Evolutionary conservation across 1,284 basidiomycete species (phyloP).

Genomic region (Xerocomus amazonicus): DNA sequence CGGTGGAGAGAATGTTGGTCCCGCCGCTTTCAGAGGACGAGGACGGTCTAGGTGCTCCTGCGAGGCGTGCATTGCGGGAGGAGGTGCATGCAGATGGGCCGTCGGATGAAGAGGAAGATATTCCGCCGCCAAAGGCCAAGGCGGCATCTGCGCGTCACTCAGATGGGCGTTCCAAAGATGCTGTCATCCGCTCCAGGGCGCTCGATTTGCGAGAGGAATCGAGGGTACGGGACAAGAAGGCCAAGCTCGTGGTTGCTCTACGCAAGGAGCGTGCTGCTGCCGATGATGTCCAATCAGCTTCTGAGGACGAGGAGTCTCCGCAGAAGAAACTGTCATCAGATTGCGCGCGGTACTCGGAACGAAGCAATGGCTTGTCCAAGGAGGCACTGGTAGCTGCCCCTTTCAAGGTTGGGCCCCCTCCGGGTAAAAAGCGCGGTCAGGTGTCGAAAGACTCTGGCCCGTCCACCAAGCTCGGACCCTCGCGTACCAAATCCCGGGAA

Average conservation of each 20-base stretch:
- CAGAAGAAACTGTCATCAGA: conserved; percentile 1
- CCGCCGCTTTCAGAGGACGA: conserved; percentile 14
- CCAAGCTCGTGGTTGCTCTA: not conserved
- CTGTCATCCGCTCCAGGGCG: not conserved
- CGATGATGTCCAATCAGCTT: not conserved
- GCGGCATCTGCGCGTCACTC: not conserved
- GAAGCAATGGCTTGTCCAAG: not conserved
- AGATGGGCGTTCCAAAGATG: not conserved
- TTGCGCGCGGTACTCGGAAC: not conserved
- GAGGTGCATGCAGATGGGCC: not conserved
- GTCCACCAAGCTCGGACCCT: not conserved
- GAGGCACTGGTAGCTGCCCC: not conserved
- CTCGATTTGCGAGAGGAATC: not conserved
- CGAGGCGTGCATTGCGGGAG: not conserved
- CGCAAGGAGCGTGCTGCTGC: not conserved
- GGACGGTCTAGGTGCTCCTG: not conserved
- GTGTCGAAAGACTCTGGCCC: not conserved
- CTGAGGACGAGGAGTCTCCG: conserved; percentile 1
- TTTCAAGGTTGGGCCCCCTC: conserved; percentile 29
- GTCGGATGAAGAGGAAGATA: conserved; percentile 4
- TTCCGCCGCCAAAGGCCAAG: conserved; percentile 2
- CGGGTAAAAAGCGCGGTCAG: conserved; percentile 18
- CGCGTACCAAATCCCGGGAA: conserved; percentile 1
- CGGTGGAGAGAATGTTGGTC: conserved; percentile 7
- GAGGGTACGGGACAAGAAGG: not conserved